These are phyloP conservation scores for Tieghemostelium lacteum DNA, from an alignment of 78 protist species.

Conservation along the genomic window DNA sequence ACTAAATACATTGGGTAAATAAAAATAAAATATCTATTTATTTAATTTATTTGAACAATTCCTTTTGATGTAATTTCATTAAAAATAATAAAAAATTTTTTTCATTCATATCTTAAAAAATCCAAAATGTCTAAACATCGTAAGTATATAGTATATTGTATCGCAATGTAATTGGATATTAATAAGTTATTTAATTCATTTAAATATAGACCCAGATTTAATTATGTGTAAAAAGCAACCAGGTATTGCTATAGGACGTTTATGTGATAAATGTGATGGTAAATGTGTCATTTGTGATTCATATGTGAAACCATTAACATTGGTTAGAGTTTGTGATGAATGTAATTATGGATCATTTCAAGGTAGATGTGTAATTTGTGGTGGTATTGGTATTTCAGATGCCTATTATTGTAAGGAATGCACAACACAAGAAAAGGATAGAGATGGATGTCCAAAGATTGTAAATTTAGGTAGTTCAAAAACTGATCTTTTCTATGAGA, in stretches of 20 bases:
- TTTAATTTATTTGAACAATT: too few relatives aligned
- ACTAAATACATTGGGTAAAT: too few relatives aligned
- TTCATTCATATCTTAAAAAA: not conserved
- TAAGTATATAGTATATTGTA: not conserved
- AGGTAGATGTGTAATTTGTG: slow-evolving; percentile 94
- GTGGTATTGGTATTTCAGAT: slow-evolving; percentile 92
- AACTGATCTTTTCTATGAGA: slow-evolving; percentile 94
- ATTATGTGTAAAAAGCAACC: slow-evolving; percentile 94
- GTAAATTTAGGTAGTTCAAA: slow-evolving; percentile 92
- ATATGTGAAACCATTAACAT: slow-evolving; percentile 88
- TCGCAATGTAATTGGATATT: not conserved
- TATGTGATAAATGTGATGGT: slow-evolving; percentile 95
- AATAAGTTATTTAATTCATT: not conserved
- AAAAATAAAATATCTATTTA: too few relatives aligned
- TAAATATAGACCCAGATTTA: slow-evolving; percentile 84
- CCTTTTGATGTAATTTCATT: too few relatives aligned
- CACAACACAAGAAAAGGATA: slow-evolving; percentile 93
- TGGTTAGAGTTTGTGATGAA: slow-evolving; percentile 96
- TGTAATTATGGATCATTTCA: slow-evolving; percentile 96
- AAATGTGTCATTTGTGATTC: slow-evolving; percentile 96
- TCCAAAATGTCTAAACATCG: slow-evolving; percentile 33
- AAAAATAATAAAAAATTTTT: too few relatives aligned
- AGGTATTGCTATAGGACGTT: slow-evolving; percentile 91
- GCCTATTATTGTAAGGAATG: slow-evolving; percentile 97
- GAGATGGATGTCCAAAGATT: slow-evolving; percentile 98